Evolutionary conservation across 345 rosid genomes (phyloP).

Genomic region (Gossypium mustelinum): DNA sequence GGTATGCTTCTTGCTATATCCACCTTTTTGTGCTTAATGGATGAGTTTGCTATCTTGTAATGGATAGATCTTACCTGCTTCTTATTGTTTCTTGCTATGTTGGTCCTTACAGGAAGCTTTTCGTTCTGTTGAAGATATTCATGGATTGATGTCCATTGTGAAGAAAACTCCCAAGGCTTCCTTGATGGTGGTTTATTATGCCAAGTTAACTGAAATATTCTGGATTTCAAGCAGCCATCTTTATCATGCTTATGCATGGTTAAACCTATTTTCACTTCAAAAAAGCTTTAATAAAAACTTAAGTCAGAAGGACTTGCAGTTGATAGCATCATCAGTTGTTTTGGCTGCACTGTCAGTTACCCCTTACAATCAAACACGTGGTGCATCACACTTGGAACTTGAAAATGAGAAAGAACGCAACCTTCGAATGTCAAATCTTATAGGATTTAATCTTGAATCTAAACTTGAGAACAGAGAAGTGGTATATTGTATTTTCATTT

Average conservation of each 20-base stretch:
- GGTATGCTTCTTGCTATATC: constrained; percentile 35
- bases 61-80: background rate
- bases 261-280: constrained; percentile 89
- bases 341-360: constrained; percentile 82
- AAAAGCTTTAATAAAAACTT: constrained; percentile 93
- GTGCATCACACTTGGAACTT: constrained; percentile 80
- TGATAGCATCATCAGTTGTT: constrained; percentile 92
- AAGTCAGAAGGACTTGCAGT: constrained; percentile 89
- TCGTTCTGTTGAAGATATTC: constrained; percentile 90
- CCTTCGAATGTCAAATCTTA: constrained; percentile 87
- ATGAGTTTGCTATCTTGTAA: background rate
- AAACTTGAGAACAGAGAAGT: constrained; percentile 83
- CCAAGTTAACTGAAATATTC: constrained; percentile 86
- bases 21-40: background rate
- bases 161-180: constrained; percentile 96
- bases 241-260: constrained; percentile 98
- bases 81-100: background rate
- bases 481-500: constrained; percentile 36
- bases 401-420: constrained; percentile 94
- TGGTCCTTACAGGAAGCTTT: constrained; percentile 79
- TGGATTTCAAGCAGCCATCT: constrained; percentile 95
- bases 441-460: constrained; percentile 81
- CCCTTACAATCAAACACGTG: constrained; percentile 51
- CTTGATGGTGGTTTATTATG: constrained; percentile 88
- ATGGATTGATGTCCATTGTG: constrained; percentile 93